Evolutionary conservation across 306 rosid species (phyloP).

Genomic region (Dicorynia guianensis): DNA sequence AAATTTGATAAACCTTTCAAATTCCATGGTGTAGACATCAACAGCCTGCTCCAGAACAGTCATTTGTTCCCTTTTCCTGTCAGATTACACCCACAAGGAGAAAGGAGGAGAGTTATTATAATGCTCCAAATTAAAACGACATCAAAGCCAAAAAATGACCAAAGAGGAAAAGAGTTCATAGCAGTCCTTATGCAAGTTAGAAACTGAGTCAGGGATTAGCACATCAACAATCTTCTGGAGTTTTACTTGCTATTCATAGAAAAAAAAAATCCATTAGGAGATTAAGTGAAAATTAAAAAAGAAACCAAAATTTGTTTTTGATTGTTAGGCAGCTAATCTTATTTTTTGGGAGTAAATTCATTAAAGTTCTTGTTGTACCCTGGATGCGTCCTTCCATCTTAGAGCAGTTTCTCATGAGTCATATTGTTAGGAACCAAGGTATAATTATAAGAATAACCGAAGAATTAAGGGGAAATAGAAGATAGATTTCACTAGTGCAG

Average conservation of each 20-base stretch:
- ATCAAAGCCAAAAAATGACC: background rate
- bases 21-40: slow-evolving; percentile 75
- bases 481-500: too few relatives aligned
- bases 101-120: slow-evolving; percentile 21
- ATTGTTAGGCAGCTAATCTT: too few relatives aligned
- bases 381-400: too few relatives aligned
- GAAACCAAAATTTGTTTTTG: background rate
- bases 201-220: background rate
- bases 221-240: slow-evolving; percentile 11
- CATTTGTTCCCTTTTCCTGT: slow-evolving; percentile 65
- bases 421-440: too few relatives aligned
- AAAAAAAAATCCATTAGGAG: background rate
- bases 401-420: too few relatives aligned
- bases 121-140: slow-evolving; percentile 18
- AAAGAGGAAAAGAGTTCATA: background rate
- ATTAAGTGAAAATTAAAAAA: background rate
- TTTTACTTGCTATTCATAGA: background rate
- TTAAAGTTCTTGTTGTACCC: too few relatives aligned
- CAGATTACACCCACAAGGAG: slow-evolving; percentile 39
- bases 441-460: too few relatives aligned
- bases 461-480: too few relatives aligned
- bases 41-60: slow-evolving; percentile 75
- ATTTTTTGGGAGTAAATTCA: too few relatives aligned
- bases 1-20: slow-evolving; percentile 79
- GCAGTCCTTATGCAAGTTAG: slow-evolving; percentile 2